A percentile compares a stretch with the other conserved stretches of the same genome.
phyloP scores from a whole-genome alignment of 495 filamentous ascomycete genomes.

The Hypoxylon subgilvum region DNA sequence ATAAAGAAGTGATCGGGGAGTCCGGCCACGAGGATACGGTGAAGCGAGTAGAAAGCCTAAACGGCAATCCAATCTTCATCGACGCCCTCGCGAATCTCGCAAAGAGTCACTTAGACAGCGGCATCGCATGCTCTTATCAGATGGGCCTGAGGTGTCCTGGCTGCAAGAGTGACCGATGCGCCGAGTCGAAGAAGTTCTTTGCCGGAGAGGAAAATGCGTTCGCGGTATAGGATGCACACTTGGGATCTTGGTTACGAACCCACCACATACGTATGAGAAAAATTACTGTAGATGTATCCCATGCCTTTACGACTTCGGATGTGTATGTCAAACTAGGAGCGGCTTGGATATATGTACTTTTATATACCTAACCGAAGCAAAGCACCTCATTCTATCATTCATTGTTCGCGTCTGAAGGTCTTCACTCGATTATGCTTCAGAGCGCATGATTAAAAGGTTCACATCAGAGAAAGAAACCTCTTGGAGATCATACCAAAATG shows the following conservation, averaged over 20 bases:
- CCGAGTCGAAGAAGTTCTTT: constrained; percentile 92
- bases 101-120: constrained; percentile 73
- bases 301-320: neutral
- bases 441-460: too few species aligned
- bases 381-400: neutral
- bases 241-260: neutral
- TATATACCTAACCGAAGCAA: too few species aligned
- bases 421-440: too few species aligned
- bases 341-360: too few species aligned
- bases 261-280: neutral
- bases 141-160: constrained; percentile 93
- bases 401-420: too few species aligned
- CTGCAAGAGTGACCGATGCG: constrained; percentile 87
- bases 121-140: constrained; percentile 71
- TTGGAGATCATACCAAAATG: too few species aligned
- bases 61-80: constrained; percentile 91
- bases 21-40: constrained; percentile 77
- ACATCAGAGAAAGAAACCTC: too few species aligned
- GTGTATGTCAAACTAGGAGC: too few species aligned
- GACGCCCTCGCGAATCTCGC: constrained; percentile 87
- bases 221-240: constrained; percentile 13
- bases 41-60: constrained; percentile 91
- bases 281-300: too few species aligned
- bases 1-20: constrained; percentile 93
- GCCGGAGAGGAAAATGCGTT: constrained; percentile 55